Conservation (phyloP, 257 asterid genomes). For the Plantago ovata region DNA sequence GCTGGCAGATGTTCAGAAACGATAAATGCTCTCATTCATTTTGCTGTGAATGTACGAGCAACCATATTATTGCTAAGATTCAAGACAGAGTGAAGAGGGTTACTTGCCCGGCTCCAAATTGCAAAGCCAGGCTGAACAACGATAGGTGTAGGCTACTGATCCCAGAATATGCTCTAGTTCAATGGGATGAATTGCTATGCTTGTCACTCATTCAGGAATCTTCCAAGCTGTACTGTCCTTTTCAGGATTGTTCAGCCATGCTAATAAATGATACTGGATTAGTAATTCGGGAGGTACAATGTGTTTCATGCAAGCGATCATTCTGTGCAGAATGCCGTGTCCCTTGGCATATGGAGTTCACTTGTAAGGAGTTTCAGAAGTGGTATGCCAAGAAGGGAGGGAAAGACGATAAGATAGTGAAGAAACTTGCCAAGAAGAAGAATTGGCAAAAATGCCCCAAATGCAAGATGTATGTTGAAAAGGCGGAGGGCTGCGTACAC, state of each 20-base stretch:
- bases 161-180: conserved; percentile 33
- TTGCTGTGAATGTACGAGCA: conserved; percentile 55
- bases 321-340: conserved; percentile 61
- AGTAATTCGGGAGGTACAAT: conserved; percentile 16
- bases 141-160: conserved; percentile 43
- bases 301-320: conserved; percentile 50
- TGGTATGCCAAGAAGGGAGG: conserved; percentile 25
- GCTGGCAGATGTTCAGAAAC: conserved; percentile 59
- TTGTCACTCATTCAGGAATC: conserved; percentile 54
- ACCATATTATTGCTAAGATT: conserved; percentile 44
- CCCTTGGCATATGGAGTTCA: conserved; percentile 69
- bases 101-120: conserved; percentile 44
- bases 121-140: conserved; percentile 34
- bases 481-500: conserved; percentile 52
- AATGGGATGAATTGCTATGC: conserved; percentile 59
- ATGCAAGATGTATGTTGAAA: conserved; percentile 66
- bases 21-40: conserved; percentile 50
- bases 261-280: conserved; percentile 42
- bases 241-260: conserved; percentile 56
- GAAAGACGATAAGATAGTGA: conserved; percentile 39
- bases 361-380: conserved; percentile 62
- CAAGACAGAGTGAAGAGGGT: conserved; percentile 30
- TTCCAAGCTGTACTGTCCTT: conserved; percentile 60
- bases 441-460: conserved; percentile 69
- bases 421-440: conserved; percentile 63